Percentiles rank a stretch among this genome's conserved stretches.
Conservation (phyloP, 371 early-diverging fungal genomes). For the Mucor mucedo region DNA sequence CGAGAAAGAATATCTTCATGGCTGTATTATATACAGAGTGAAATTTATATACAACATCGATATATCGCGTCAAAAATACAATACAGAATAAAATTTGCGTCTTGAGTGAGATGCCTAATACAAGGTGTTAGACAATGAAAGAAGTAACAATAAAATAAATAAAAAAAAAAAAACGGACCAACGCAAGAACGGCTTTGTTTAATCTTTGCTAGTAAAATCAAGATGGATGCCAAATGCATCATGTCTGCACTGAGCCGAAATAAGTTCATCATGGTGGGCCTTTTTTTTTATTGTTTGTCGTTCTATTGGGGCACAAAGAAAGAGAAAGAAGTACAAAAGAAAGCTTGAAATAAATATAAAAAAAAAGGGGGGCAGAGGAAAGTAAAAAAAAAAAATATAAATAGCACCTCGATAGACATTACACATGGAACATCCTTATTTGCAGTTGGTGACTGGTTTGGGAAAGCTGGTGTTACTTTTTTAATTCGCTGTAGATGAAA, state of each 20-base stretch:
- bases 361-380: background rate
- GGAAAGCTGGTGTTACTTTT: background rate
- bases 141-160: background rate
- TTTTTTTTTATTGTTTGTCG: background rate
- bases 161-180: conserved; percentile 55
- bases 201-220: conserved; percentile 91
- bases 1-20: conserved; percentile 97
- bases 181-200: conserved; percentile 85
- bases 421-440: conserved; percentile 15
- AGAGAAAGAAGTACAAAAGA: background rate
- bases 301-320: background rate
- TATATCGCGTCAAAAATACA: conserved; percentile 95
- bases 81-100: conserved; percentile 91
- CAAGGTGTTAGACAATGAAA: background rate
- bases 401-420: background rate
- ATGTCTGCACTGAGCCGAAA: conserved; percentile 93
- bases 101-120: conserved; percentile 93
- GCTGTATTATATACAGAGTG: conserved; percentile 89
- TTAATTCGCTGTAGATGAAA: conserved; percentile 5
- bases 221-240: conserved; percentile 93
- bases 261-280: conserved; percentile 72
- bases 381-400: background rate
- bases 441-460: conserved; percentile 14
- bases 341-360: background rate
- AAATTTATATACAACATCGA: conserved; percentile 85